Evolutionary conservation across 2,329 filamentous ascomycete species (phyloP).

Genomic region (Diaporthe citrichinensis): DNA sequence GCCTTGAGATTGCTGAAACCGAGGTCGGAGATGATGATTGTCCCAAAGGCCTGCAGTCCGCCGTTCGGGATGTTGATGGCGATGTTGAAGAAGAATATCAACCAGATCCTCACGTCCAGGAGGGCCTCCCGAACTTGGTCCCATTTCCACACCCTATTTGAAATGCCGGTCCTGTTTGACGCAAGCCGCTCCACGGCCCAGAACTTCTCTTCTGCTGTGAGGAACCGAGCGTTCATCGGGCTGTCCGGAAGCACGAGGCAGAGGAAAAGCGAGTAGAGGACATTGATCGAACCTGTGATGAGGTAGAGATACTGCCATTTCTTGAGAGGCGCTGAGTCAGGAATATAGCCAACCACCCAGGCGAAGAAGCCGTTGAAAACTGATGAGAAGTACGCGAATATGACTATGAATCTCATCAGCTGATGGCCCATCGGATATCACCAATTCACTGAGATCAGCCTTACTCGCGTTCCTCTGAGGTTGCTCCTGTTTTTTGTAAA

Average conservation of each 20-base stretch:
- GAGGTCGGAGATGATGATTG: slow-evolving; percentile 37
- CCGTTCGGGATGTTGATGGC: slow-evolving; percentile 50
- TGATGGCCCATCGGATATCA: neutral
- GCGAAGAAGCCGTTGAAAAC: slow-evolving; percentile 61
- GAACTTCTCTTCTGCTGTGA: slow-evolving; percentile 48
- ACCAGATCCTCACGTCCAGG: slow-evolving; percentile 46
- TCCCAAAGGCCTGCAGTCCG: slow-evolving; percentile 45
- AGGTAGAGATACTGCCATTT: slow-evolving; percentile 50
- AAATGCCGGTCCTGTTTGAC: slow-evolving; percentile 55
- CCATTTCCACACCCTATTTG: slow-evolving; percentile 48
- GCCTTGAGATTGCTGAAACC: slow-evolving; percentile 39
- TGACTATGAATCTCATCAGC: slow-evolving; percentile 43
- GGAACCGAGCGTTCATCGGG: slow-evolving; percentile 54
- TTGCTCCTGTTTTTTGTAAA: slow-evolving; percentile 55
- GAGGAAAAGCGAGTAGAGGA: slow-evolving; percentile 48
- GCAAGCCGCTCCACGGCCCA: slow-evolving; percentile 51
- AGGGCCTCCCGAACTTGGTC: slow-evolving; percentile 49
- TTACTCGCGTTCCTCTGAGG: slow-evolving; percentile 51
- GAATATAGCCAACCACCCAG: slow-evolving; percentile 40
- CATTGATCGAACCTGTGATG: slow-evolving; percentile 50
- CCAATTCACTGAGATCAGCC: neutral
- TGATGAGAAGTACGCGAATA: slow-evolving; percentile 57
- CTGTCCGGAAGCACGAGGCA: slow-evolving; percentile 52
- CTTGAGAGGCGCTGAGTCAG: slow-evolving; percentile 35
- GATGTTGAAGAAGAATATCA: slow-evolving; percentile 49